Conservation (phyloP, 2,329 filamentous ascomycete genomes). For the Thielaviopsis musarum region DNA sequence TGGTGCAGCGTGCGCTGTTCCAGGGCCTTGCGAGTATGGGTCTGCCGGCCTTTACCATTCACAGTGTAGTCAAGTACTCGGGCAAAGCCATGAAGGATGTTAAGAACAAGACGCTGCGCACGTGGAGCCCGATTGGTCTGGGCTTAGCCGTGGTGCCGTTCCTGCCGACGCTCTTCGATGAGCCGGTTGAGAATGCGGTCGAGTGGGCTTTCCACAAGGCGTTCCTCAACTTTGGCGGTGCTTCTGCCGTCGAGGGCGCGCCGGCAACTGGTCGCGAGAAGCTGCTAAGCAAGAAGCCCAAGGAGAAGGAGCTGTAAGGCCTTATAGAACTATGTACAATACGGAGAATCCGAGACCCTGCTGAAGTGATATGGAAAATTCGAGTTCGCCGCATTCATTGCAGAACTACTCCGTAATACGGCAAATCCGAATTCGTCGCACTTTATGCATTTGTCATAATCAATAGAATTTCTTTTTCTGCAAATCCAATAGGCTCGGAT, state of each 20-base stretch:
- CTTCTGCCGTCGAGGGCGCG: conserved; percentile 35
- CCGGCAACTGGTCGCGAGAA: conserved; percentile 34
- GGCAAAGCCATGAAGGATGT: conserved; percentile 68
- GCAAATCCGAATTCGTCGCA: too few species aligned
- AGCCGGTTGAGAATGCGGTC: conserved; percentile 81
- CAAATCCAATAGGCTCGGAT: not conserved
- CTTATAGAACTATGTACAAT: not conserved
- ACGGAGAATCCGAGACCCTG: too few species aligned
- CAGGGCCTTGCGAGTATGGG: conserved; percentile 88
- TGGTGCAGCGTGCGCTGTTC: conserved; percentile 81
- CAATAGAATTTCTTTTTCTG: not conserved
- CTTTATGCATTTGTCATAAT: too few species aligned
- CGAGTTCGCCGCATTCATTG: too few species aligned
- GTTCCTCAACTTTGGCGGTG: conserved; percentile 56
- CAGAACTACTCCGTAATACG: too few species aligned
- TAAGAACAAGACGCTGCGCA: conserved; percentile 60
- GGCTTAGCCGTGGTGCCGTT: conserved; percentile 64
- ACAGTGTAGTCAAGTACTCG: conserved; percentile 80
- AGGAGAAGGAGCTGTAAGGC: conserved; percentile 26
- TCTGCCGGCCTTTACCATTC: conserved; percentile 82
- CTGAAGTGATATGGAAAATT: too few species aligned
- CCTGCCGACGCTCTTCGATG: conserved; percentile 70
- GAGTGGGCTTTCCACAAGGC: conserved; percentile 80
- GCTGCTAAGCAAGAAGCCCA: conserved; percentile 25
- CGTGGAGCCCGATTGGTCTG: conserved; percentile 82